Evolutionary conservation across 1,284 basidiomycete genomes (phyloP), one percentile per base, ranked within the genome.

Genomic region (Ustilago sp.): DNA sequence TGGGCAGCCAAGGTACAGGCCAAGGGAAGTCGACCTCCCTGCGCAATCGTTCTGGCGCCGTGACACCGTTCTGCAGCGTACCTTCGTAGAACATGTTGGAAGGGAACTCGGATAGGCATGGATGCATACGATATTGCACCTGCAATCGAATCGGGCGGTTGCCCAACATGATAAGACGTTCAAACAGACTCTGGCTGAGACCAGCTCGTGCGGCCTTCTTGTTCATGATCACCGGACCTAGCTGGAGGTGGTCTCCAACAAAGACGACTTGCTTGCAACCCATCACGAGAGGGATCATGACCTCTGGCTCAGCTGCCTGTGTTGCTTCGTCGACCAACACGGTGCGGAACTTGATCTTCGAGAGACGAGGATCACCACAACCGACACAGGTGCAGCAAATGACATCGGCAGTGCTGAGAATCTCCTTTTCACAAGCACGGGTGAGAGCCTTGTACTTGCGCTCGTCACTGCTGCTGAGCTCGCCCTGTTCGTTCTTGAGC

Each of bases 61-160:
- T 99, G 68, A 99, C 97, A 87, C 97, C 97, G 86, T 99, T 99
- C 88, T 99, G 97, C 52, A 99, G 88, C 0, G 95, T 97, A 23
- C 97, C 97, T 87, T 99, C 97, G 88, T 99, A 99, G 88, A 99
- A 99, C 96, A 99, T 98, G 88, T 99, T 99, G 72, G 94, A 97
- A 1, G 97, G 96, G 88, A 99, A 99, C 87, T 99, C 95, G 55
- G 97, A 98, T 54, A 99, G 89, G 87, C 96, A 98, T 15, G 97
- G 97, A 86, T 99, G 97, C 97, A 99, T 99, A 86, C 97, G 95
- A 86, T 99, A 99, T 87, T 99, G 97, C 51, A 99, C 97, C 88
- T 99, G 95, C 39, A 99, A 90, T 73, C 97, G 94, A 83, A 99
- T 99, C 19, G 97, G 97, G 31, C 94, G 91, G 87, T 99, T 99